Percentiles rank a stretch among this genome's conserved stretches.
phyloP scores from a whole-genome alignment of 495 filamentous ascomycete species.

The Aspergillus egyptiacus region DNA sequence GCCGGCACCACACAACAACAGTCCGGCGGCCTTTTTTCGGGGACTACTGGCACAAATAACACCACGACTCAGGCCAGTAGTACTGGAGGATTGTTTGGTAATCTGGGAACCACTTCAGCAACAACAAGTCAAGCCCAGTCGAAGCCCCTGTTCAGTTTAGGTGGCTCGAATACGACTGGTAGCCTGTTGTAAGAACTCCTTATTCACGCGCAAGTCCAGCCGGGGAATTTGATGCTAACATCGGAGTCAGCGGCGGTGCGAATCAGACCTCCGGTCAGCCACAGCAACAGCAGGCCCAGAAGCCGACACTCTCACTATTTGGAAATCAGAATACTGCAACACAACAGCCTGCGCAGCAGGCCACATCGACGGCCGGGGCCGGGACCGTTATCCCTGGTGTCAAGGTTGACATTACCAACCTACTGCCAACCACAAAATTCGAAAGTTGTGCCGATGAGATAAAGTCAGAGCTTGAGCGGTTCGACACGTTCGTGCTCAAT shows the following conservation, averaged over 20 bases:
- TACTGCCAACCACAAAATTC: slow-evolving; percentile 82
- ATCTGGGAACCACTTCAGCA: slow-evolving; percentile 26
- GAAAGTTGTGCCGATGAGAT: slow-evolving; percentile 78
- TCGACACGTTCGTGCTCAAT: slow-evolving; percentile 67
- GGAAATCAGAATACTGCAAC: slow-evolving; percentile 27
- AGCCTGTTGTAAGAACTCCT: slow-evolving; percentile 47
- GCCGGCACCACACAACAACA: slow-evolving; percentile 40
- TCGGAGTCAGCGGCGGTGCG: slow-evolving; percentile 21
- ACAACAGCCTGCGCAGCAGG: slow-evolving; percentile 45
- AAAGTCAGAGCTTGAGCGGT: slow-evolving; percentile 64
- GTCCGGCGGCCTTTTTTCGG: slow-evolving; percentile 40
- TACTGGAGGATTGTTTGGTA: slow-evolving; percentile 31
- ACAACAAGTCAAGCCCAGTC: slow-evolving; percentile 35
- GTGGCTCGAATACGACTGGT: slow-evolving; percentile 24
- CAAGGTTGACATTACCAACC: slow-evolving; percentile 66
- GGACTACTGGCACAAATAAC: slow-evolving; percentile 33
- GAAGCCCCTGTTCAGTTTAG: slow-evolving; percentile 32
- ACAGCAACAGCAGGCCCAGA: slow-evolving; percentile 34
- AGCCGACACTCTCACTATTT: slow-evolving; percentile 38
- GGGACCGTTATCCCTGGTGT: slow-evolving; percentile 55
- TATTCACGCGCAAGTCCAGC: neutral
- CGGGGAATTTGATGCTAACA: slow-evolving; percentile 17
- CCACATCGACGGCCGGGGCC: slow-evolving; percentile 38
- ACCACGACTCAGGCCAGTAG: slow-evolving; percentile 32
- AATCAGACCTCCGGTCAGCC: slow-evolving; percentile 22